Evolutionary conservation across 495 filamentous ascomycete genomes (phyloP).

Genomic region (Hypomontagnella monticulosa): DNA sequence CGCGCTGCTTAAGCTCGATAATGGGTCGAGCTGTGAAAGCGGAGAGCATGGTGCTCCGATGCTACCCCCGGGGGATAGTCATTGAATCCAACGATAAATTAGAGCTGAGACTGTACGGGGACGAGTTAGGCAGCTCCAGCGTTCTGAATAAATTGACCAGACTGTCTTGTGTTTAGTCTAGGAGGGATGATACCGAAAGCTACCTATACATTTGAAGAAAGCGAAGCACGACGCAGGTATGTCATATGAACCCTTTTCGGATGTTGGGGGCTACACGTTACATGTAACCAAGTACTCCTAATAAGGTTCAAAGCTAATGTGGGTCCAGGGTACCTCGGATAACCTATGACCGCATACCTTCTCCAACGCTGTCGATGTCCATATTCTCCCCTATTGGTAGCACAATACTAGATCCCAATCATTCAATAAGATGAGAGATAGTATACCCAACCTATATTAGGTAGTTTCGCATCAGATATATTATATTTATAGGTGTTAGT

Average conservation of each 20-base stretch:
- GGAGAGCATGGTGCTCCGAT: conserved; percentile 80
- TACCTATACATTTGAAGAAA: no score
- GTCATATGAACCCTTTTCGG: conserved; percentile 16
- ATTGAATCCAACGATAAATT: conserved; percentile 8
- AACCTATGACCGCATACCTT: conserved; percentile 18
- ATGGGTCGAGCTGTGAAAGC: conserved; percentile 96
- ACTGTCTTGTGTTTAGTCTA: no score
- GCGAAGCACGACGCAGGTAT: neutral
- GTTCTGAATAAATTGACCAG: no score
- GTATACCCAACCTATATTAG: neutral
- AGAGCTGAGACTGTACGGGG: neutral
- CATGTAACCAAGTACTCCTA: neutral
- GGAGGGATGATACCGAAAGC: no score
- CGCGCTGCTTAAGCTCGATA: conserved; percentile 92
- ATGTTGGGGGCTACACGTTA: neutral
- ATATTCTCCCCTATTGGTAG: conserved; percentile 1
- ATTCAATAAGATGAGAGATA: neutral
- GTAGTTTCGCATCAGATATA: neutral
- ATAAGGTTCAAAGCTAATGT: conserved; percentile 13
- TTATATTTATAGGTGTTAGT: neutral
- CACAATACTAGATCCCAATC: no score
- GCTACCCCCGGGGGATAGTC: conserved; percentile 25
- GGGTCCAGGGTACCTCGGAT: conserved; percentile 9
- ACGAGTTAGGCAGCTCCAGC: no score
- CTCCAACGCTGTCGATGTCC: neutral